phyloP scores from a whole-genome alignment of 495 filamentous ascomycete species.

The Articulospora tetracladia region DNA sequence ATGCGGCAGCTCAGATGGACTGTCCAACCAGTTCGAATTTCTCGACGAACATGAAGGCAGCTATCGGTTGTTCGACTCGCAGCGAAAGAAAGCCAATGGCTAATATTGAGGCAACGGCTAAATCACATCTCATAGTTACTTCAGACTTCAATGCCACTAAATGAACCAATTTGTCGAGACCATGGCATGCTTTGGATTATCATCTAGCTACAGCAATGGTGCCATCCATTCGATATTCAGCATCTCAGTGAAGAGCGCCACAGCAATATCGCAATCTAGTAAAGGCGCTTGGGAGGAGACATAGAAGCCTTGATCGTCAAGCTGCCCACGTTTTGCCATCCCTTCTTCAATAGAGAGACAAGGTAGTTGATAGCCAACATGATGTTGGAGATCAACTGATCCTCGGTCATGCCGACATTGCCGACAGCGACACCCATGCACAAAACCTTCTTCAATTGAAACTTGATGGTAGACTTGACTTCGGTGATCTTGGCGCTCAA shows the following conservation, averaged over 20 bases:
- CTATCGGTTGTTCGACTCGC: too few species aligned
- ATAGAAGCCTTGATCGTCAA: slow-evolving; percentile 99
- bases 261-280: slow-evolving; percentile 53
- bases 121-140: too few species aligned
- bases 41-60: too few species aligned
- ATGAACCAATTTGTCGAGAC: slow-evolving; percentile 8
- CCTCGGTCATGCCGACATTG: slow-evolving; percentile 95
- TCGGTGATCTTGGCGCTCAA: slow-evolving; percentile 90
- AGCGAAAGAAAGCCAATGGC: too few species aligned
- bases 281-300: slow-evolving; percentile 94
- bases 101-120: too few species aligned
- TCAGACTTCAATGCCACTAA: not conserved
- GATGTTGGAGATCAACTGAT: slow-evolving; percentile 94
- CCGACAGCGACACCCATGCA: slow-evolving; percentile 99
- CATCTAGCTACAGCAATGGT: slow-evolving; percentile 16
- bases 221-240: not conserved
- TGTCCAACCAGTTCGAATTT: too few species aligned
- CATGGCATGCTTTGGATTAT: slow-evolving; percentile 6
- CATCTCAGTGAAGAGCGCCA: slow-evolving; percentile 27
- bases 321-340: slow-evolving; percentile 99
- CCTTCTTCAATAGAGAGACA: slow-evolving; percentile 98
- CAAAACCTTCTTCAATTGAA: slow-evolving; percentile 99
- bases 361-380: slow-evolving; percentile 99
- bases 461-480: slow-evolving; percentile 99
- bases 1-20: too few species aligned